phyloP scores from a whole-genome alignment of 805 yeast species.

The Starmerella floricola region DNA sequence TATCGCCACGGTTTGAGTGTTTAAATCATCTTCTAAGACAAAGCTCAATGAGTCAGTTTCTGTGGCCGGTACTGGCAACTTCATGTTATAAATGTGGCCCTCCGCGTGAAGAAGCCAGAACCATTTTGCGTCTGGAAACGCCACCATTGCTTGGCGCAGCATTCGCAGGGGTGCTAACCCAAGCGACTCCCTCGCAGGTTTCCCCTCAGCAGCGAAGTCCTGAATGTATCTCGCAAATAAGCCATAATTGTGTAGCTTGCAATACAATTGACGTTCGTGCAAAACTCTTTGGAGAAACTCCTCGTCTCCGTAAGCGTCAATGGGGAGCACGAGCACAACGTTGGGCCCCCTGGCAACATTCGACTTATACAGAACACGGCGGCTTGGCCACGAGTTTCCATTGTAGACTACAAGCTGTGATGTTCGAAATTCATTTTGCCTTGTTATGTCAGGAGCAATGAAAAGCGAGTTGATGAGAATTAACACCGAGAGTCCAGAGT shows the following conservation, averaged over 20 bases:
- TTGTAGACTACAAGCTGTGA: constrained; percentile 22
- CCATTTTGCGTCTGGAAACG: constrained; percentile 74
- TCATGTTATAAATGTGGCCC: constrained; percentile 31
- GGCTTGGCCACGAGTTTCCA: constrained; percentile 21
- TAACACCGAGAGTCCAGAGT: background rate
- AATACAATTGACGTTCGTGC: constrained; percentile 74
- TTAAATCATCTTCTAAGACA: background rate
- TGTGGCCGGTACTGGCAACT: background rate
- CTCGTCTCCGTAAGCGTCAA: constrained; percentile 61
- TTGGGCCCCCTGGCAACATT: constrained; percentile 20
- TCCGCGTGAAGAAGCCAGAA: constrained; percentile 72
- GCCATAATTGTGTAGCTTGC: constrained; percentile 62
- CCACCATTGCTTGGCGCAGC: constrained; percentile 75
- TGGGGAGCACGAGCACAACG: constrained; percentile 59
- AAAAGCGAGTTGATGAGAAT: constrained; percentile 11
- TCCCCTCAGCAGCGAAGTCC: constrained; percentile 42
- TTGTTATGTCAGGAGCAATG: constrained; percentile 23
- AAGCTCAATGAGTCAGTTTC: background rate
- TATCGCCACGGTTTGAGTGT: background rate
- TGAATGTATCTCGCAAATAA: constrained; percentile 70
- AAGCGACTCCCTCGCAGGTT: constrained; percentile 22
- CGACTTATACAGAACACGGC: constrained; percentile 16
- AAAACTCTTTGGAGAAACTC: constrained; percentile 48
- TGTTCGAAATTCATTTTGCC: constrained; percentile 22
- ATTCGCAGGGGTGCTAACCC: constrained; percentile 48